phyloP scores from a whole-genome alignment of 2,329 filamentous ascomycete species.

The Penicillium sp. region DNA sequence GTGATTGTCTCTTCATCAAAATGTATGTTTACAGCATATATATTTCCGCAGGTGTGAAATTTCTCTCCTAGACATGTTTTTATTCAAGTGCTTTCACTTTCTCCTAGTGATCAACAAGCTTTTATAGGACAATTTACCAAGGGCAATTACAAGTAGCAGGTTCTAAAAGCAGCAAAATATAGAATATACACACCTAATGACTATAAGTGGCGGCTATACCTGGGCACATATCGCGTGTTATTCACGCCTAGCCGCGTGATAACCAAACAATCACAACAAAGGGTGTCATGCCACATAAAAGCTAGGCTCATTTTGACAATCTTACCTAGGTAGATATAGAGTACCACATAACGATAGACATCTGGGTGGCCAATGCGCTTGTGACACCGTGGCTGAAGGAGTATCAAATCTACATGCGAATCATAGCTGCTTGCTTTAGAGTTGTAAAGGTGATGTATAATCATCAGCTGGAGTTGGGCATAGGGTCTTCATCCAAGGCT shows the following conservation, averaged over 20 bases:
- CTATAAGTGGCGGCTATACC: background rate
- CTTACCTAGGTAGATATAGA: background rate
- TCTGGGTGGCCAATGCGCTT: background rate
- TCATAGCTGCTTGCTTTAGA: background rate
- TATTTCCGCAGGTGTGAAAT: background rate
- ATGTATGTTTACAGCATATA: background rate
- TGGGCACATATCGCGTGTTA: background rate
- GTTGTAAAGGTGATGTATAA: background rate
- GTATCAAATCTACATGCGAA: conserved; percentile 1
- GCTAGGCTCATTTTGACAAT: background rate
- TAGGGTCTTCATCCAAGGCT: background rate
- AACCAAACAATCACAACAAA: background rate
- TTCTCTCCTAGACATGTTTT: background rate
- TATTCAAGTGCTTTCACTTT: background rate
- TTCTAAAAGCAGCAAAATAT: background rate
- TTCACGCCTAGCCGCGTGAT: background rate
- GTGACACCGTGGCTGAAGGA: conserved; percentile 4
- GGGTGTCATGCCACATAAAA: background rate
- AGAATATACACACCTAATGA: background rate
- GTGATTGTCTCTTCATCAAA: background rate
- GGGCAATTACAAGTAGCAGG: background rate
- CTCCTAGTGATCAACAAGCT: background rate
- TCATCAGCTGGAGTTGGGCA: too few relatives aligned
- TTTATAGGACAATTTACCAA: rapidly evolving
- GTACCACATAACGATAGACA: background rate